Evolutionary conservation across 2,329 filamentous ascomycete species (phyloP), one percentile per base, ranked within the genome.

Genomic region (Aspergillus ustus): DNA sequence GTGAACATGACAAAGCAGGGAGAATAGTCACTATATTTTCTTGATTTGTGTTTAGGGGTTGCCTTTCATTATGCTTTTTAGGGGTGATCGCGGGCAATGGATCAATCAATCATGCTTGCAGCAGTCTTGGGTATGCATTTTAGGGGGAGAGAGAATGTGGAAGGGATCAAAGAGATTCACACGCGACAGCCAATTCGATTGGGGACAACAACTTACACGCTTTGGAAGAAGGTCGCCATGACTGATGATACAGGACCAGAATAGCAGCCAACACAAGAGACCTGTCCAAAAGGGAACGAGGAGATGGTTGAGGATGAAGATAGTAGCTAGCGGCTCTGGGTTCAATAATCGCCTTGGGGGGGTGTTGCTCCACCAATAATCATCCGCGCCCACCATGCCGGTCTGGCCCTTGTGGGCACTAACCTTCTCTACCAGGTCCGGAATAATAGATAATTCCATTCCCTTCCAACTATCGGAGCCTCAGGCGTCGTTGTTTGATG

Each of bases 221-320:
- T 81, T 70, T 81, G 80, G 57, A 82, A 81, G 69, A 82, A 82
- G 52, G 77, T 80, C 54, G 80, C 77, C 81, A 82, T 82, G 57
- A 59, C 76, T 61, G 57, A 66, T 58, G 52, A 44, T 15, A 28
- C n/a, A 43, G 40, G 20, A 13, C 20, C 37, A 11, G 37, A 61
- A 25, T 28, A 34, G 9, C 8, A 49, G 20, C 17, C 22, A 28
- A 34, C 52, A 28, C 48, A 57, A 61, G 25, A 57, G 43, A 49
- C 53, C 49, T 56, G 53, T 45, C 56, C 19, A 20, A 37, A 63
- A 40, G 52, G 17, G 19, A 45, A 59, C n/a, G 57, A 28, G 55
- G 44, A 54, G 56, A 50, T 37, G 22, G 45, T 45, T 45, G 45
- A 57, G 54, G 44, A 58, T 46, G 60, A 56, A 52, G 52, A 62